Conservation (phyloP, 2,329 filamentous ascomycete species). For the Albifimbria verrucaria region DNA sequence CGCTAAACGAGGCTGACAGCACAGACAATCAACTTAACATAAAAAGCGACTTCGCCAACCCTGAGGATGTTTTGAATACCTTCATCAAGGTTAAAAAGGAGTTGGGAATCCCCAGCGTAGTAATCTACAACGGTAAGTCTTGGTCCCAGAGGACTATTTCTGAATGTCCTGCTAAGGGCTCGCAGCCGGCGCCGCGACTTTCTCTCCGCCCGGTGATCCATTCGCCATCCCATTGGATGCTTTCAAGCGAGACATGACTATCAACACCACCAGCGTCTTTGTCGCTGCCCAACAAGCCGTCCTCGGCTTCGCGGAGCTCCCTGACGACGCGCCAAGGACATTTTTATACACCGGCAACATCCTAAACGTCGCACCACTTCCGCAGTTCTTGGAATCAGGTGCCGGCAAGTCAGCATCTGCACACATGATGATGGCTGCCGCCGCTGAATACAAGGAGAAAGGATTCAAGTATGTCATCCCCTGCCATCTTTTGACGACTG, state of each 20-base stretch:
- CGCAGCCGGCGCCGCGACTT: conserved; percentile 7
- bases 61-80: conserved; percentile 12
- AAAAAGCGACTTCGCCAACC: conserved; percentile 32
- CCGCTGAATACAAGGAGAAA: conserved; percentile 27
- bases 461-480: conserved; percentile 29
- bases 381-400: conserved; percentile 29
- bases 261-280: conserved; percentile 21
- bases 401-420: conserved; percentile 34
- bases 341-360: conserved; percentile 44
- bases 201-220: conserved; percentile 6
- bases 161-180: not conserved
- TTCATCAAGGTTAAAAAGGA: conserved; percentile 13
- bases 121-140: conserved; percentile 18
- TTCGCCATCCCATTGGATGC: conserved; percentile 10
- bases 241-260: conserved; percentile 9
- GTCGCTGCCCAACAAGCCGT: conserved; percentile 34
- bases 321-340: conserved; percentile 27
- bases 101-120: conserved; percentile 17
- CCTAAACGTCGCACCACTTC: conserved; percentile 27
- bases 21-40: conserved; percentile 26
- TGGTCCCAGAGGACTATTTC: not conserved
- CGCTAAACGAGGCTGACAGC: conserved; percentile 14
- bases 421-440: conserved; percentile 25
- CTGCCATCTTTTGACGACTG: not conserved
- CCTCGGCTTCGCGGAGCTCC: conserved; percentile 25